These are phyloP conservation scores for Vaccinium corymbosum DNA, from an alignment of 148 eudicot species.

Conservation along the genomic window DNA sequence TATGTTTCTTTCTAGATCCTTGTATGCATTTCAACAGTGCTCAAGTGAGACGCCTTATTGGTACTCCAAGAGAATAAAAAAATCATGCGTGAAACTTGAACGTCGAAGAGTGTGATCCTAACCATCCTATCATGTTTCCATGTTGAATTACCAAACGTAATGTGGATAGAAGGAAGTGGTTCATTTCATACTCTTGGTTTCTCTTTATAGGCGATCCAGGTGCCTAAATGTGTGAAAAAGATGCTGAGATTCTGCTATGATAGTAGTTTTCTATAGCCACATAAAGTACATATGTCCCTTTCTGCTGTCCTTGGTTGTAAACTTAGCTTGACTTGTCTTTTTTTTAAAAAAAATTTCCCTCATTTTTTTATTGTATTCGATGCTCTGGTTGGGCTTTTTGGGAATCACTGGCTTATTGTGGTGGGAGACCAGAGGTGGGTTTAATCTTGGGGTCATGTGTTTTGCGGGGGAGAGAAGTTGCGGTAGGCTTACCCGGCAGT, in stretches of 20 bases:
- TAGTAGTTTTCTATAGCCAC: neutral
- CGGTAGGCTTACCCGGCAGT: neutral
- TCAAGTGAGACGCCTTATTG: neutral
- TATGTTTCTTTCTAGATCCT: constrained; percentile 9
- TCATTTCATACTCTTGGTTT: neutral
- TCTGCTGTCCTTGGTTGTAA: neutral
- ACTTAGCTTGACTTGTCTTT: neutral
- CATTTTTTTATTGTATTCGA: neutral
- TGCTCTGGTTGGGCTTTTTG: neutral
- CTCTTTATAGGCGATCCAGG: neutral
- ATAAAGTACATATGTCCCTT: neutral
- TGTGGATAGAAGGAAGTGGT: neutral
- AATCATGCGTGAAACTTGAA: constrained; percentile 3
- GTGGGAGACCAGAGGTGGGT: neutral
- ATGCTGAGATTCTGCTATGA: neutral
- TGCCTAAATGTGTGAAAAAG: neutral
- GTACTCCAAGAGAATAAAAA: neutral
- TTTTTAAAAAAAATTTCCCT: no score
- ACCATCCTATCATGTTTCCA: neutral
- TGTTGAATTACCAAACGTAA: neutral
- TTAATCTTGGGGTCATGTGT: neutral
- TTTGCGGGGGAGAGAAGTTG: neutral
- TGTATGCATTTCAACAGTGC: neutral
- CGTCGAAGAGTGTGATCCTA: neutral
- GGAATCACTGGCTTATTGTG: neutral